phyloP scores from a whole-genome alignment of 768 basidiomycete species.

The Termitomyces sp. region DNA sequence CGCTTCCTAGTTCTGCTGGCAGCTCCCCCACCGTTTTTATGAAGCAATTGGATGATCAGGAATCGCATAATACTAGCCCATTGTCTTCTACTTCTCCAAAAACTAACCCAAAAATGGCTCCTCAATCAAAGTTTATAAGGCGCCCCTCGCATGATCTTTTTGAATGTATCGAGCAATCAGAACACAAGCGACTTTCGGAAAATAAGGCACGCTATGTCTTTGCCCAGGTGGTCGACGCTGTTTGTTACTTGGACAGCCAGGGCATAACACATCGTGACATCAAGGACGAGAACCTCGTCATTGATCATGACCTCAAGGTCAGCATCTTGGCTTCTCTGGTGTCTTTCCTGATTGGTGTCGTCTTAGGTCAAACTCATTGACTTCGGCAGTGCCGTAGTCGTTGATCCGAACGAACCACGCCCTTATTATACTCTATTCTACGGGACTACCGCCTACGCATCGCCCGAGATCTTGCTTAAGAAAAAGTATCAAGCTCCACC shows the following conservation, averaged over 20 bases:
- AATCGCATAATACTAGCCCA: not conserved
- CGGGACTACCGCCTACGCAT: slow-evolving; percentile 93
- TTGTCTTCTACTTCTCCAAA: slow-evolving; percentile 7
- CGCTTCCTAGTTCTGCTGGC: slow-evolving; percentile 34
- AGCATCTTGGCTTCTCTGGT: slow-evolving; percentile 6
- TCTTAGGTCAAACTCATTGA: slow-evolving; percentile 88
- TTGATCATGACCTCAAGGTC: slow-evolving; percentile 69
- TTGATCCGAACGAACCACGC: slow-evolving; percentile 54
- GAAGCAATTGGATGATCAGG: slow-evolving; percentile 3
- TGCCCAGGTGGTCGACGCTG: slow-evolving; percentile 81
- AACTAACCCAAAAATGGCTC: slow-evolving; percentile 13
- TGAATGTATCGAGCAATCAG: slow-evolving; percentile 89
- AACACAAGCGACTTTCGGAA: slow-evolving; percentile 75
- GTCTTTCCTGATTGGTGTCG: not conserved
- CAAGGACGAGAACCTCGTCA: slow-evolving; percentile 93
- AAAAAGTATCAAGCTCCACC: slow-evolving; percentile 88
- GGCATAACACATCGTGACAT: slow-evolving; percentile 94
- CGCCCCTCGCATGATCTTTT: slow-evolving; percentile 89
- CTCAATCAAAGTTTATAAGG: slow-evolving; percentile 46
- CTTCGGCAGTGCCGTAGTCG: slow-evolving; percentile 85
- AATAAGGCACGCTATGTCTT: slow-evolving; percentile 78
- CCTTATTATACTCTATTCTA: slow-evolving; percentile 79
- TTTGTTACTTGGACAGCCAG: slow-evolving; percentile 70
- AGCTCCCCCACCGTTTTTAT: slow-evolving; percentile 28
- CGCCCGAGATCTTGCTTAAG: slow-evolving; percentile 89